These are phyloP conservation scores for Gnomoniopsis smithogilvyi DNA, from an alignment of 2,329 filamentous ascomycete genomes.

Conservation along the genomic window DNA sequence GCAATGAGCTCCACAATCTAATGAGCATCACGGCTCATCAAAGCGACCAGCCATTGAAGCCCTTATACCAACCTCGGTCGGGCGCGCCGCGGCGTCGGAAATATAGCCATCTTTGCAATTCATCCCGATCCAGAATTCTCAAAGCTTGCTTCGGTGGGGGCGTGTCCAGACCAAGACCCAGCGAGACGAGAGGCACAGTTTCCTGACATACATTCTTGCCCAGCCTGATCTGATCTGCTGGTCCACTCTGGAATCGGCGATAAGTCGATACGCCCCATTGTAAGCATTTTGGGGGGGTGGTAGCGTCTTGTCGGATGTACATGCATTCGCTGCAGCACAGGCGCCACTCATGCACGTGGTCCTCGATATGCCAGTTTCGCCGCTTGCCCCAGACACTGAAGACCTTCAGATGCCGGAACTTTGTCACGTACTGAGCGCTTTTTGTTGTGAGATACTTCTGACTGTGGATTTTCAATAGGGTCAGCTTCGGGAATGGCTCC, in stretches of 20 bases:
- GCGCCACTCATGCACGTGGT: neutral
- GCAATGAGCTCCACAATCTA: too few species aligned
- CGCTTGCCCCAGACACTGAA: neutral
- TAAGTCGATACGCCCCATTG: neutral
- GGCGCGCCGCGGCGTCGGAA: constrained; percentile 5
- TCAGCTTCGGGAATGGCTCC: constrained; percentile 6
- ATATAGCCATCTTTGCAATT: neutral
- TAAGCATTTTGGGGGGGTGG: neutral
- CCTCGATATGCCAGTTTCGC: neutral
- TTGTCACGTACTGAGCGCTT: constrained; percentile 3
- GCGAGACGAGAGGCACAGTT: constrained; percentile 1
- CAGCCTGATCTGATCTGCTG: neutral
- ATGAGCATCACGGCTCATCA: too few species aligned
- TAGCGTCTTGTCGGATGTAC: too few species aligned
- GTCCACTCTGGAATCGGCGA: neutral
- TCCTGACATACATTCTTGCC: neutral
- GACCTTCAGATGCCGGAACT: constrained; percentile 5
- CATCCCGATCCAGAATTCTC: too few species aligned
- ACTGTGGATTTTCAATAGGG: neutral
- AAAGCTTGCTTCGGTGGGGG: neutral
- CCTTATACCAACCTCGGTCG: too few species aligned
- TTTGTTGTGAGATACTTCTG: neutral
- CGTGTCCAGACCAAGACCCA: constrained; percentile 3
- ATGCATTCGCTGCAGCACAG: too few species aligned
- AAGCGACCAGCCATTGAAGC: too few species aligned